These are phyloP conservation scores for Primulina eburnea DNA, from an alignment of 257 asterid genomes.

Conservation along the genomic window DNA sequence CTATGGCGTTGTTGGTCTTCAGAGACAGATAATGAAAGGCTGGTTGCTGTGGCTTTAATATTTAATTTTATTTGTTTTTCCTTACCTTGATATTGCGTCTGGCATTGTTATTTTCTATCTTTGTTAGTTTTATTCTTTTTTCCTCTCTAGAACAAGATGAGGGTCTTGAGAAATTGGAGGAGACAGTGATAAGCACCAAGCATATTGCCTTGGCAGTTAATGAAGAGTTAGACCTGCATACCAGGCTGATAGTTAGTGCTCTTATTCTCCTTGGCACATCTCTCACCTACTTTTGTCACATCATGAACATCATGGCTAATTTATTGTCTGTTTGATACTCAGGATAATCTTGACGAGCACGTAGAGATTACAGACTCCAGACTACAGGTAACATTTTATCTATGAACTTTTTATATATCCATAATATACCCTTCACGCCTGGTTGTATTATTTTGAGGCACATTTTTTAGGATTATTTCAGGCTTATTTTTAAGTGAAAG, in stretches of 20 bases:
- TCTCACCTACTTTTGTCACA: conserved; percentile 4
- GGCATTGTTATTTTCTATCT: conserved; percentile 7
- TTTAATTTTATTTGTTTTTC: conserved; percentile 14
- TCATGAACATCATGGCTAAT: conserved; percentile 17
- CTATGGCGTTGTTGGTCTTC: conserved; percentile 80
- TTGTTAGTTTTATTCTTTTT: not conserved
- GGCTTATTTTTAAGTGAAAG: not conserved
- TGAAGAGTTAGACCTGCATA: conserved; percentile 88
- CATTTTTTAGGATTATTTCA: not conserved
- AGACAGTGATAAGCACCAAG: conserved; percentile 85
- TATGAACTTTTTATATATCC: conserved; percentile 5
- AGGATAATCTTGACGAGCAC: conserved; percentile 79
- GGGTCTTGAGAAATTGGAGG: conserved; percentile 85
- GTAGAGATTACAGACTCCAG: conserved; percentile 77
- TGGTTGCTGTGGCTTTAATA: conserved; percentile 26
- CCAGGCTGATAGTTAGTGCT: conserved; percentile 77
- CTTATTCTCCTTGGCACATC: conserved; percentile 20
- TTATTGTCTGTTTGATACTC: conserved; percentile 26
- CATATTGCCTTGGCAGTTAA: conserved; percentile 94
- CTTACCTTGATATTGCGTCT: conserved; percentile 10
- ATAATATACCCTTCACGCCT: not conserved
- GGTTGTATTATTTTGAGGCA: not conserved
- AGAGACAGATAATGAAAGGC: conserved; percentile 92
- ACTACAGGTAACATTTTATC: conserved; percentile 52
- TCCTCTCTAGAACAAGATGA: conserved; percentile 80